Evolutionary conservation across 495 filamentous ascomycete species (phyloP), one percentile per base, ranked within the genome.

Genomic region (Talaromyces proteolyticus): DNA sequence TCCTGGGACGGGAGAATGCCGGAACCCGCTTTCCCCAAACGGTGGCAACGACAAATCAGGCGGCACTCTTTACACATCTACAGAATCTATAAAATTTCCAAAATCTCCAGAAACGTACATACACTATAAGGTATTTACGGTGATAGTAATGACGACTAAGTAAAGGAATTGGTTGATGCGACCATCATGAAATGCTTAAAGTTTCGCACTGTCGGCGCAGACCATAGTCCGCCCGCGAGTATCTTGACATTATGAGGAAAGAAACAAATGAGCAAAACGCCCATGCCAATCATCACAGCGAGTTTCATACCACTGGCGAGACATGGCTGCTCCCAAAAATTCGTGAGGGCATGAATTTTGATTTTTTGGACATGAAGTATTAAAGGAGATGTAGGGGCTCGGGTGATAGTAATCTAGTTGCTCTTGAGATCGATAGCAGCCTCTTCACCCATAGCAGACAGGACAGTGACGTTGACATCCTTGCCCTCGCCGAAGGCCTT

Each of bases 371-470:
- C 44, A 44, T 46, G 43, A 44, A 44, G 39, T 41, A 19, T 44
- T 51, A 29, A 42, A 44, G 44, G 23, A 12, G 14, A 36, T 29
- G 24, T n/a, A n/a, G 38, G 36, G 40, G 20, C 40, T 34, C 29
- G 29, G 29, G 14, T 10, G 40, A 8, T 17, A 16, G 23, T 21
- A 41, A 34, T 14, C 38, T 49, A 49, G 24, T 20, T 20, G 47
- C 47, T 64, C 64, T 67, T 64, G 62, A 85, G 76, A 64, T 96
- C 91, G 64, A 96, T 88, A 57, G 84, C 88, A 56, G 80, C 78
- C 80, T 96, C 89, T 72, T 97, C 91, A 59, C 87, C 86, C 93
- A 99, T 99, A 66, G 93, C 84, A 53, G 87, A 86, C 65, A 92
- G 86, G 70, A 99, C 78, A 58, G 89, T 87, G 62, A 97, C 80